Percentiles rank a stretch among this genome's conserved stretches.
Conservation (phyloP, 1,284 basidiomycete species). For the Ganoderma lingzhi region DNA sequence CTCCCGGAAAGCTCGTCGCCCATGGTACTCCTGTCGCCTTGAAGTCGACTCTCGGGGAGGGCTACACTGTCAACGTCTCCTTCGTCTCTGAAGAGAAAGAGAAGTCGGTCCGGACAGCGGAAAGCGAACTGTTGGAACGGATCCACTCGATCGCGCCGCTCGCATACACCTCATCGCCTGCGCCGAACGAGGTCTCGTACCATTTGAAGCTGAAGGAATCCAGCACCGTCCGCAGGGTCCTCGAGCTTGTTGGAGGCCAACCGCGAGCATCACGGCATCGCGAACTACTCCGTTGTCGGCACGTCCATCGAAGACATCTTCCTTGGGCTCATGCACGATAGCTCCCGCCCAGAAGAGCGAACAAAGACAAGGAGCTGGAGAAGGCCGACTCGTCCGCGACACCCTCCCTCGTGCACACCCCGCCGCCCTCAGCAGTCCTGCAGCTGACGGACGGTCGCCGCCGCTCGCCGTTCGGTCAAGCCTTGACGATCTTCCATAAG, state of each 20-base stretch:
- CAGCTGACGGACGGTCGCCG: slow-evolving; percentile 58
- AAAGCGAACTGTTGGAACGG: slow-evolving; percentile 49
- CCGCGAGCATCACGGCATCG: slow-evolving; percentile 43
- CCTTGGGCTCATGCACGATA: slow-evolving; percentile 69
- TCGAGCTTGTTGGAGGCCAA: slow-evolving; percentile 65
- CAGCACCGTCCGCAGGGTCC: slow-evolving; percentile 58
- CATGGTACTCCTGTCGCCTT: slow-evolving; percentile 77
- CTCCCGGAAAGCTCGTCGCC: slow-evolving; percentile 79
- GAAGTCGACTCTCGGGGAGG: slow-evolving; percentile 76
- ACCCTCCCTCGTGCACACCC: slow-evolving; percentile 30
- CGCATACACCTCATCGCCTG: slow-evolving; percentile 49
- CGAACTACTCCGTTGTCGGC: slow-evolving; percentile 71
- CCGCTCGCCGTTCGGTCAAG: slow-evolving; percentile 62
- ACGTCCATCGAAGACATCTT: slow-evolving; percentile 86
- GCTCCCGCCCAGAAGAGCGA: slow-evolving; percentile 38
- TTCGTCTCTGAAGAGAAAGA: slow-evolving; percentile 45
- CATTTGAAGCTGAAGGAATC: slow-evolving; percentile 68
- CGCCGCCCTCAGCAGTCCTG: slow-evolving; percentile 35
- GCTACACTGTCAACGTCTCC: slow-evolving; percentile 68
- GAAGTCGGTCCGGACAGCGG: slow-evolving; percentile 34
- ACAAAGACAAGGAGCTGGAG: slow-evolving; percentile 31
- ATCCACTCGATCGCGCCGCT: slow-evolving; percentile 59
- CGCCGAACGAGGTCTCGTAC: slow-evolving; percentile 54
- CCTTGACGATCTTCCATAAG: slow-evolving; percentile 78
- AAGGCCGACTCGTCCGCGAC: slow-evolving; percentile 23